A percentile compares a stretch with the other conserved stretches of the same genome.
Conservation (phyloP, 176 grass and related monocot species). For the Musa schizocarpa region DNA sequence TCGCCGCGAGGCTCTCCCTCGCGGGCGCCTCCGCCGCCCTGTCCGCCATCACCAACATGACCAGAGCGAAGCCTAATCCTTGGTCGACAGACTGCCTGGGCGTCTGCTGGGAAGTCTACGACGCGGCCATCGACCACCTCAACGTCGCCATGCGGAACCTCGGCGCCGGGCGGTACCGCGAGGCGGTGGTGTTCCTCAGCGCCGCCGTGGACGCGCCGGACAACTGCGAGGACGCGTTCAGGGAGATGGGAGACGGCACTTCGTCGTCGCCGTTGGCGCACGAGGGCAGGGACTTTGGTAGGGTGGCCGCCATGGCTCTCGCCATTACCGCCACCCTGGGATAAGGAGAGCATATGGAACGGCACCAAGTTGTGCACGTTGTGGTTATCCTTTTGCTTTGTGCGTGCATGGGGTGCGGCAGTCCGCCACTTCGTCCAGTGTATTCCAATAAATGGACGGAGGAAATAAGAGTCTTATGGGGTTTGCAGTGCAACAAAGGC, state of each 20-base stretch:
- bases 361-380: too few relatives aligned
- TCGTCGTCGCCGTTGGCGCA: not conserved
- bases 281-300: not conserved
- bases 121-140: slow-evolving; percentile 5
- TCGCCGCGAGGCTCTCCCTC: not conserved
- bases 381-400: too few relatives aligned
- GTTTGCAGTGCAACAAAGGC: too few relatives aligned
- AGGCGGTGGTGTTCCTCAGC: slow-evolving; percentile 4
- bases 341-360: not conserved
- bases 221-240: slow-evolving; percentile 12
- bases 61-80: not conserved
- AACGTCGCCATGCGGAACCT: slow-evolving; percentile 4
- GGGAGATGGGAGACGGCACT: not conserved
- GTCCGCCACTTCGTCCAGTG: too few relatives aligned
- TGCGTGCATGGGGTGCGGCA: too few relatives aligned
- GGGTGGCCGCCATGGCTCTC: not conserved
- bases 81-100: not conserved
- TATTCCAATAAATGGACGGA: too few relatives aligned
- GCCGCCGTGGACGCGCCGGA: slow-evolving; percentile 4
- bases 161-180: not conserved
- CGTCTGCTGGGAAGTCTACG: slow-evolving; percentile 6
- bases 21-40: not conserved
- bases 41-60: not conserved
- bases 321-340: not conserved
- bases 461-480: too few relatives aligned